Evolutionary conservation across 1,139 yeast species (phyloP), one percentile per base, ranked within the genome.

Genomic region (Candida sp.): DNA sequence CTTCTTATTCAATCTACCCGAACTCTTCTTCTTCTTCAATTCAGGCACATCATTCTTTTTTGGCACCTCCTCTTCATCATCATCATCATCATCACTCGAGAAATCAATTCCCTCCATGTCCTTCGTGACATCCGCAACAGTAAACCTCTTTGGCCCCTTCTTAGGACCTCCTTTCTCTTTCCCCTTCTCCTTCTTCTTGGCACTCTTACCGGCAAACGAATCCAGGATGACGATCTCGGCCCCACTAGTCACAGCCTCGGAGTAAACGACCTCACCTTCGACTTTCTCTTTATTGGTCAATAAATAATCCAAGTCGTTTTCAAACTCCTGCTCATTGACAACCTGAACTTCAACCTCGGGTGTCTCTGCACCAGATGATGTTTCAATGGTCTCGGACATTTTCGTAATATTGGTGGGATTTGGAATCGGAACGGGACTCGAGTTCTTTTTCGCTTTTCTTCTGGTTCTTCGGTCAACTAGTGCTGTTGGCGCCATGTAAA

Each of bases 11-110:
- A 45, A 35, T 47, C 33, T 38, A 8, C 17, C 17, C 2, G 41
- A 23, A 12, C 39, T 40, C 25, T 35, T 42, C 44, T 46, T 38
- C 32, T 12, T 9, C 42, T 46, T 34, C 37, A 26, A 6, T 23
- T 42, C 5, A 28, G 38, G 26, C 30, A 42, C 33, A 17, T 45
- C 33, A 27, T 3, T 30, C 28, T 22, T 45, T 28, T 25, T 43
- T 35, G 22, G 7, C 32, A 5, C 23, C 11, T 42, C 22, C 12
- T 23, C 38, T 8, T 27, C 46, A 9, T 58, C 66, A 3, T n/a
- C n/a, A n/a, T n/a, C n/a, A n/a, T n/a, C n/a, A n/a, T 66, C 72
- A 33, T 66, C 68, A 44, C 64, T 61, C 5, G 67, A 60, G 46
- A 67, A 62, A 4, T 59, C 51, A 22, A 69, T 58, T 22, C 61